phyloP scores from a whole-genome alignment of 306 rosid genomes.

The Alnus rubra region DNA sequence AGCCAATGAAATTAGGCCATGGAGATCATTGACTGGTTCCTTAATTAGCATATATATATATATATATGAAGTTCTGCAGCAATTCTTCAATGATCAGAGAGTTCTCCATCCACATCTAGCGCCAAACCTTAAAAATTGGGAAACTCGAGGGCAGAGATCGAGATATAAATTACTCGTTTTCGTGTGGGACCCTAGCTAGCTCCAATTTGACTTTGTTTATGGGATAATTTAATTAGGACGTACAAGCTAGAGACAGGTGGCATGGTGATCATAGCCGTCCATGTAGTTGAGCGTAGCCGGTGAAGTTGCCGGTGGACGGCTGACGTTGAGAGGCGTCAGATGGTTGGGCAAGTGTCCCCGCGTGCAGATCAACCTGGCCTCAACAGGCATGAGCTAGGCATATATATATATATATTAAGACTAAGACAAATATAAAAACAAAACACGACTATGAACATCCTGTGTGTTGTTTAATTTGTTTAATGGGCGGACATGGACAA shows the following conservation, averaged over 20 bases:
- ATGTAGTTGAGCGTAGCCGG: slow-evolving; percentile 17
- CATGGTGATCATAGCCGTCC: slow-evolving; percentile 42
- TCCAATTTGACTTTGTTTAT: slow-evolving; percentile 38
- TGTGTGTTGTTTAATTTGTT: background rate
- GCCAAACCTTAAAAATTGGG: background rate
- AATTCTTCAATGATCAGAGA: background rate
- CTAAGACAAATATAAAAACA: slow-evolving; percentile 11
- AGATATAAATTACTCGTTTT: background rate
- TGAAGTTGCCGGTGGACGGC: background rate
- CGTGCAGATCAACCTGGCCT: slow-evolving; percentile 36
- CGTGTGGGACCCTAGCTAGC: slow-evolving; percentile 34
- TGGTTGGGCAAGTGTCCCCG: slow-evolving; percentile 40
- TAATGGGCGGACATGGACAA: slow-evolving; percentile 31
- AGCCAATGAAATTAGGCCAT: background rate
- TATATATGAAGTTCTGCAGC: background rate
- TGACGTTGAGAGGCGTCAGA: slow-evolving; percentile 37
- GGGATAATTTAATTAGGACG: slow-evolving; percentile 21
- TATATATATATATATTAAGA: background rate
- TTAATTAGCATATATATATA: no score
- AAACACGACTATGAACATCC: slow-evolving; percentile 26
- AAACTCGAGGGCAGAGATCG: background rate
- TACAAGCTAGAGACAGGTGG: slow-evolving; percentile 27
- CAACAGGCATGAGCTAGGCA: no score
- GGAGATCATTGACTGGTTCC: no score
- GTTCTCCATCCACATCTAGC: background rate